These are phyloP conservation scores for Penicillium macrosclerotiorum DNA, from an alignment of 495 filamentous ascomycete species.

Conservation along the genomic window DNA sequence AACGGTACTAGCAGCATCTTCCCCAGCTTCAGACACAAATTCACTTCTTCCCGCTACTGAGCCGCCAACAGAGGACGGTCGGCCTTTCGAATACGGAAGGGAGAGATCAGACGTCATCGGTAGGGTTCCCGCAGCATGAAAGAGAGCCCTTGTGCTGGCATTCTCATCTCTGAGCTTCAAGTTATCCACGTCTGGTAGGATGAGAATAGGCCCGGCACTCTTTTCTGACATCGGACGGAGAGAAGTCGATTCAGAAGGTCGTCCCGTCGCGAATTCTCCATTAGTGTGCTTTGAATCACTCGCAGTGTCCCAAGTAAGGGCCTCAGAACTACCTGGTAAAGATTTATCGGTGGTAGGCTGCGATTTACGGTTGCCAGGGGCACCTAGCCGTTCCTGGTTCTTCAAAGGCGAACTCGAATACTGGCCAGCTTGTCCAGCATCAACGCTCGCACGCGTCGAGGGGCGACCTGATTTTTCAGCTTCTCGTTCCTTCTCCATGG, in stretches of 20 bases:
- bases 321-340: background rate
- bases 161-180: conserved; percentile 30
- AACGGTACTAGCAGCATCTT: conserved; percentile 32
- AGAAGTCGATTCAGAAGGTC: conserved; percentile 9
- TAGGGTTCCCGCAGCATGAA: conserved; percentile 33
- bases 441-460: conserved; percentile 31
- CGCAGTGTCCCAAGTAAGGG: conserved; percentile 10
- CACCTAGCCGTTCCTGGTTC: conserved; percentile 3
- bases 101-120: conserved; percentile 25
- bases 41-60: conserved; percentile 34
- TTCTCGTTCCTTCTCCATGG: conserved; percentile 52
- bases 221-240: conserved; percentile 14
- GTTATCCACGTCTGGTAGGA: conserved; percentile 32
- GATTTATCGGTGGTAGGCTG: background rate
- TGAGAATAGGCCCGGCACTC: conserved; percentile 27
- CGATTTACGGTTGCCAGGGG: background rate
- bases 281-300: conserved; percentile 11
- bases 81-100: conserved; percentile 16
- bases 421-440: conserved; percentile 34
- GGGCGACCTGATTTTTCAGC: conserved; percentile 21
- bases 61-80: conserved; percentile 26
- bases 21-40: conserved; percentile 28
- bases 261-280: background rate
- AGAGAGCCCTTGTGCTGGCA: conserved; percentile 37
- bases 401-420: conserved; percentile 26